Percentiles rank a stretch among this genome's conserved stretches.
phyloP scores from a whole-genome alignment of 225 moss, liverwort and hornwort species.

The Physcomitrium patens region DNA sequence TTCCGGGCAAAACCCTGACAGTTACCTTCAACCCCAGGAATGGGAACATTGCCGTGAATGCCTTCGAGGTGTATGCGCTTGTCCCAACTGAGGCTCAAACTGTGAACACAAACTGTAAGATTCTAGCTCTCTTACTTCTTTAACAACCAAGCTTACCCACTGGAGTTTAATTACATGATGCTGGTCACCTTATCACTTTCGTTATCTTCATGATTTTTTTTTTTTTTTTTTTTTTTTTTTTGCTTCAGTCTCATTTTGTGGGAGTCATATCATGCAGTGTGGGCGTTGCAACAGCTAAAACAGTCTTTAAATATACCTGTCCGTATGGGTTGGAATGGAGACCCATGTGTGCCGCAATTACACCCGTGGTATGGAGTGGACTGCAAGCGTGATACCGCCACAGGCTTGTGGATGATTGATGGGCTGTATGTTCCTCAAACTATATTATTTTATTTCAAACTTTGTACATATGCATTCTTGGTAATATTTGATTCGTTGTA shows the following conservation, averaged over 20 bases:
- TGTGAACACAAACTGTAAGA: conserved; percentile 53
- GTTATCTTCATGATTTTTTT: not conserved
- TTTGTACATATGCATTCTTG: not conserved
- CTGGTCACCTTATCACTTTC: not conserved
- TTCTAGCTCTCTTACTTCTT: not conserved
- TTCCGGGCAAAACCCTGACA: conserved; percentile 63
- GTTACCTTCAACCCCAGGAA: conserved; percentile 60
- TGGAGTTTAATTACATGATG: not conserved
- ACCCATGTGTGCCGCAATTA: conserved; percentile 80
- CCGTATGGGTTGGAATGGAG: conserved; percentile 88
- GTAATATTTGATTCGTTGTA: not conserved
- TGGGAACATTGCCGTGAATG: conserved; percentile 64
- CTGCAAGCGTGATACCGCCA: conserved; percentile 48
- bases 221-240: not conserved
- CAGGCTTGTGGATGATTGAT: conserved; percentile 61
- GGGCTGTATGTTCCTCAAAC: conserved; percentile 61
- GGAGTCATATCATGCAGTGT: conserved; percentile 49
- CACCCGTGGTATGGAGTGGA: conserved; percentile 83
- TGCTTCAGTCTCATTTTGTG: not conserved
- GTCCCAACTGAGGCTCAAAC: conserved; percentile 58
- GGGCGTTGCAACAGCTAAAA: conserved; percentile 77
- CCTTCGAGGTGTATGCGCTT: conserved; percentile 81
- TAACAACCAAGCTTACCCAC: not conserved
- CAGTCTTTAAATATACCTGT: conserved; percentile 60
- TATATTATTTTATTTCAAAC: not conserved